phyloP scores from a whole-genome alignment of 2,329 filamentous ascomycete genomes.

The Chaetomiaceae sp. region DNA sequence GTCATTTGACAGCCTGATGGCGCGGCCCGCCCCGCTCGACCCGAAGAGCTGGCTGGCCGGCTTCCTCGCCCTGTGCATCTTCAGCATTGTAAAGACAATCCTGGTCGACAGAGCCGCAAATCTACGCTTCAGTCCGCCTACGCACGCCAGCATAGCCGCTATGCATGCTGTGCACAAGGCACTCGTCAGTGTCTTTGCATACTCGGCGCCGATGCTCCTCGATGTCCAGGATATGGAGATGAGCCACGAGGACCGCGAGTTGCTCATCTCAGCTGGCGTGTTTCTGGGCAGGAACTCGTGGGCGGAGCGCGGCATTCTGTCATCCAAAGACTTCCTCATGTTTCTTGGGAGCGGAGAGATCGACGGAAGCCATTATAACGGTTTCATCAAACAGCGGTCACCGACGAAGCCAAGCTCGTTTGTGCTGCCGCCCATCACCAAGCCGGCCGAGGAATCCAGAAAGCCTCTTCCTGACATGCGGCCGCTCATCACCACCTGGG shows the following conservation, averaged over 20 bases:
- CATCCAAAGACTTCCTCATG: conserved; percentile 47
- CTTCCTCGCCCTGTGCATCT: conserved; percentile 54
- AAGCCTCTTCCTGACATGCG: conserved; percentile 38
- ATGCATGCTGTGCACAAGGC: conserved; percentile 49
- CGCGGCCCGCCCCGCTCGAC: conserved; percentile 36
- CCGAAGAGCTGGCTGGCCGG: conserved; percentile 46
- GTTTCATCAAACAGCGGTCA: conserved; percentile 38
- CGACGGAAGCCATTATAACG: conserved; percentile 36
- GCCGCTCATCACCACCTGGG: conserved; percentile 37
- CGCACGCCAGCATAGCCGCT: conserved; percentile 28
- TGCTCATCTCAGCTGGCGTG: conserved; percentile 40
- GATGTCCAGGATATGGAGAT: conserved; percentile 40
- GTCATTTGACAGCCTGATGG: conserved; percentile 45
- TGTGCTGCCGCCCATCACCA: conserved; percentile 32
- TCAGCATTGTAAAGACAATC: conserved; percentile 51
- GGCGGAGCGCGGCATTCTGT: conserved; percentile 41
- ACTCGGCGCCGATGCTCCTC: conserved; percentile 40
- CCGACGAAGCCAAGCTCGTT: conserved; percentile 31
- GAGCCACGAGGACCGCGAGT: conserved; percentile 41
- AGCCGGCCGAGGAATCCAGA: conserved; percentile 32
- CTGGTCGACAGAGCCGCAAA: conserved; percentile 42
- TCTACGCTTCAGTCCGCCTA: conserved; percentile 20
- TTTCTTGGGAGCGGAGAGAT: conserved; percentile 42
- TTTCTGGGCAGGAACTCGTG: conserved; percentile 46
- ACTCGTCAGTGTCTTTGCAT: conserved; percentile 45